Evolutionary conservation across 2,329 filamentous ascomycete genomes (phyloP).

Genomic region (Setomelanomma holmii): DNA sequence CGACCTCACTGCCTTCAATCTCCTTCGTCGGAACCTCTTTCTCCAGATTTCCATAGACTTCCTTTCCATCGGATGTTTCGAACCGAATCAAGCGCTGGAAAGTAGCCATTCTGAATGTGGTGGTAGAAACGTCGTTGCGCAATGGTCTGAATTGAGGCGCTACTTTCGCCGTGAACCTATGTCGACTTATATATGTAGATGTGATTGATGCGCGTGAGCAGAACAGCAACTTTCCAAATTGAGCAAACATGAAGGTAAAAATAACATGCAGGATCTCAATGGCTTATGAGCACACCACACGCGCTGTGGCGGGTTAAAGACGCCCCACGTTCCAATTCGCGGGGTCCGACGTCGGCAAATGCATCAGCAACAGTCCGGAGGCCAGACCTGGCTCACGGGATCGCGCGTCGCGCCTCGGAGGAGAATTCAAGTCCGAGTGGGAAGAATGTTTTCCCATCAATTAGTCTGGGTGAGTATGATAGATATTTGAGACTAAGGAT

Average conservation of each 20-base stretch:
- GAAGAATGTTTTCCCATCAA: conserved; percentile 4
- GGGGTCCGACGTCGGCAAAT: conserved; percentile 6
- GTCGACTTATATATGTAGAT: too few species aligned
- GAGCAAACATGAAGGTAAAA: conserved; percentile 2
- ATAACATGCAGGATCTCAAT: background rate
- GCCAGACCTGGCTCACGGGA: background rate
- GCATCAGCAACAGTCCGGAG: background rate
- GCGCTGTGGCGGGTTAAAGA: background rate
- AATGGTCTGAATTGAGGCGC: too few species aligned
- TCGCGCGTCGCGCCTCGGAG: conserved; percentile 1
- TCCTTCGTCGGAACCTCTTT: conserved; percentile 37
- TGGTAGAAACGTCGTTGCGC: background rate
- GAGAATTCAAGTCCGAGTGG: background rate
- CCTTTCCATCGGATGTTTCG: conserved; percentile 35
- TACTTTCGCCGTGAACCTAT: too few species aligned
- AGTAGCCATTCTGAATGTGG: conserved; percentile 20
- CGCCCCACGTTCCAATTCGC: background rate
- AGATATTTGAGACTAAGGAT: too few species aligned
- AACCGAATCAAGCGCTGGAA: conserved; percentile 47
- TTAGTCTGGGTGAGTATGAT: background rate
- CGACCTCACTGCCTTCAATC: conserved; percentile 39
- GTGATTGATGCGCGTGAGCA: conserved; percentile 2
- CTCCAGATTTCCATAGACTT: conserved; percentile 40
- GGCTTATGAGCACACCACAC: conserved; percentile 5
- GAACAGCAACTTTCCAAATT: background rate